Conservation (phyloP, 1,284 basidiomycete genomes). For the Leccinum insigne region DNA sequence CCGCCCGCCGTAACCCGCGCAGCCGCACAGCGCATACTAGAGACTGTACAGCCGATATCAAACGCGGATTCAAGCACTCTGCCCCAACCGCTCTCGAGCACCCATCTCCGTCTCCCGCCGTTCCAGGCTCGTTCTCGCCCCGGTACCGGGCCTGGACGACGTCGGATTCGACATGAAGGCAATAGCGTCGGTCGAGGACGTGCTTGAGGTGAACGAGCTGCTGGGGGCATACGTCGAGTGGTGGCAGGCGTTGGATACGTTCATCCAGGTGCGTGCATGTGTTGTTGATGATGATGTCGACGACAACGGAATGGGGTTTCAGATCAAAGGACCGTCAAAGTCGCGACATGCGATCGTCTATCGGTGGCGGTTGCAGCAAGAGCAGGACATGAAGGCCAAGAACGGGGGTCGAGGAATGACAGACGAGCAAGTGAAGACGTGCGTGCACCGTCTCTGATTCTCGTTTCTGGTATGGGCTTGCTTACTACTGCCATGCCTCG, state of each 20-base stretch:
- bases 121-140: slow-evolving; percentile 1
- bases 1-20: neutral
- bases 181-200: slow-evolving; percentile 44
- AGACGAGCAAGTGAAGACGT: slow-evolving; percentile 75
- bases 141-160: slow-evolving; percentile 17
- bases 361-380: slow-evolving; percentile 85
- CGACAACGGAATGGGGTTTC: neutral
- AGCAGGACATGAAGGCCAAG: slow-evolving; percentile 79
- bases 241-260: slow-evolving; percentile 69
- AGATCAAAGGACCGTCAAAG: slow-evolving; percentile 52
- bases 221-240: slow-evolving; percentile 60
- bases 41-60: neutral
- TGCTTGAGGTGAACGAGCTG: slow-evolving; percentile 61
- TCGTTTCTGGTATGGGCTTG: slow-evolving; percentile 1
- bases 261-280: slow-evolving; percentile 58
- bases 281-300: neutral
- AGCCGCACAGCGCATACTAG: neutral
- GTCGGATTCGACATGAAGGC: slow-evolving; percentile 30
- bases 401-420: slow-evolving; percentile 89
- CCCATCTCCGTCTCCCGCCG: neutral
- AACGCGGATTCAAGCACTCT: neutral
- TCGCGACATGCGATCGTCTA: slow-evolving; percentile 62
- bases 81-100: too few species aligned
- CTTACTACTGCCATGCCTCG: slow-evolving; percentile 9
- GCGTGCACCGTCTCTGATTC: slow-evolving; percentile 29